Conservation (phyloP, 176 grass and related monocot genomes). For the Paspalum notatum region DNA sequence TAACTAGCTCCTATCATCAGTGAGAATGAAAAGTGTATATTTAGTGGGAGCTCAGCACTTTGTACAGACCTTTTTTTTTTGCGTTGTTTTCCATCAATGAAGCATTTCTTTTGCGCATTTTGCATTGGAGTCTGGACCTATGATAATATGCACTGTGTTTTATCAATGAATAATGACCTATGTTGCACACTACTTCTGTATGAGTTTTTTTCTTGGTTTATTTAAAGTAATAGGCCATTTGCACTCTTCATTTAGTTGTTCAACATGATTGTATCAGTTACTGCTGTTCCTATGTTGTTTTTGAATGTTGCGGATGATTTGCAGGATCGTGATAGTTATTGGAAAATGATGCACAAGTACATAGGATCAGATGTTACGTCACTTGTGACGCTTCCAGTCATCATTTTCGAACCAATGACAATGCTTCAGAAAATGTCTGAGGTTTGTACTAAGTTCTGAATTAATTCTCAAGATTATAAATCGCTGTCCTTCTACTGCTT, state of each 20-base stretch:
- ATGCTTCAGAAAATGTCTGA: conserved; percentile 96
- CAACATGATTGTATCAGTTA: neutral
- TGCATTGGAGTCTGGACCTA: too few relatives aligned
- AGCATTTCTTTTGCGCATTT: too few relatives aligned
- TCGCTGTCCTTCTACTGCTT: neutral
- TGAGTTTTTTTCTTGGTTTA: neutral
- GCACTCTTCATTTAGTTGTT: conserved; percentile 12
- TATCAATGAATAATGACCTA: neutral
- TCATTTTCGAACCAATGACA: conserved; percentile 99
- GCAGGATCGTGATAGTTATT: conserved; percentile 93
- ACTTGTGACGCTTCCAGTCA: conserved; percentile 96
- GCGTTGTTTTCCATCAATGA: too few relatives aligned
- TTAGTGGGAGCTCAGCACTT: too few relatives aligned
- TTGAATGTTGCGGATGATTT: conserved; percentile 43
- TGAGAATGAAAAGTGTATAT: too few relatives aligned
- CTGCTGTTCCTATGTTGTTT: conserved; percentile 23
- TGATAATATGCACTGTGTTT: neutral
- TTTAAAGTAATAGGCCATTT: neutral
- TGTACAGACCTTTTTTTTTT: too few relatives aligned
- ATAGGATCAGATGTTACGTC: conserved; percentile 98
- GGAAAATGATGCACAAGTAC: conserved; percentile 99
- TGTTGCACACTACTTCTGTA: neutral
- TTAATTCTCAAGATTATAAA: neutral
- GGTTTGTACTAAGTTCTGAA: conserved; percentile 56
- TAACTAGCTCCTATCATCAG: too few relatives aligned